Percentiles rank a stretch among this genome's conserved stretches.
These are phyloP conservation scores for Vinca minor DNA, from an alignment of 257 asterid species.

Conservation along the genomic window DNA sequence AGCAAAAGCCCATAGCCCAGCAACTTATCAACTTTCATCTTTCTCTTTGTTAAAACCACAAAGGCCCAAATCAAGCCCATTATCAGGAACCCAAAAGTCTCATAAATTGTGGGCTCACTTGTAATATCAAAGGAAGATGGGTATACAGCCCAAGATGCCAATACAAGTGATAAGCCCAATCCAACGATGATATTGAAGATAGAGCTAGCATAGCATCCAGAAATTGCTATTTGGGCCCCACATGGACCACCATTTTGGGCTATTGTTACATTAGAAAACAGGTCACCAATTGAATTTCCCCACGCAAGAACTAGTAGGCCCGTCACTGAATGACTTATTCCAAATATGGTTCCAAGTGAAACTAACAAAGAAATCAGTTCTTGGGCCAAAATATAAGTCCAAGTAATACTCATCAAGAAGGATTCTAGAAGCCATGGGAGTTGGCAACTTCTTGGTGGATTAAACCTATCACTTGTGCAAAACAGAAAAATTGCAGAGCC, in stretches of 20 bases:
- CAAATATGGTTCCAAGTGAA: conserved; percentile 16
- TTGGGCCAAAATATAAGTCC: conserved; percentile 22
- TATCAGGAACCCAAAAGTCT: conserved; percentile 8
- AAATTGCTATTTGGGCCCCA: conserved; percentile 15
- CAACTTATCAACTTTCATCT: conserved; percentile 7
- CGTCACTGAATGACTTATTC: conserved; percentile 15
- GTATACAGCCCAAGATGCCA: conserved; percentile 6
- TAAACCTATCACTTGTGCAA: conserved; percentile 6
- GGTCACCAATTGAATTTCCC: conserved; percentile 29
- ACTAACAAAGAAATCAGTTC: conserved; percentile 24
- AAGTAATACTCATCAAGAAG: conserved; percentile 18
- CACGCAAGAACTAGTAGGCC: conserved; percentile 20
- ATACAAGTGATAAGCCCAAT: conserved; percentile 15
- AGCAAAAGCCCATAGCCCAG: conserved; percentile 16
- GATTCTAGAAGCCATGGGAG: conserved; percentile 17
- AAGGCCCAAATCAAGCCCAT: conserved; percentile 25
- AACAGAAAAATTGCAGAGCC: conserved; percentile 3
- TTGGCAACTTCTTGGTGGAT: conserved; percentile 20
- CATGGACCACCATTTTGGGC: conserved; percentile 19
- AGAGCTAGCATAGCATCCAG: conserved; percentile 24
- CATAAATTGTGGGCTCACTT: conserved; percentile 8
- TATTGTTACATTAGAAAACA: conserved; percentile 21
- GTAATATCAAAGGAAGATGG: not conserved
- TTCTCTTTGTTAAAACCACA: conserved; percentile 1
- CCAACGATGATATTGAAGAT: conserved; percentile 20